Base-by-base conservation (phyloP, 2,329 filamentous ascomycete species). In the Aspergillus calidoustus region DNA sequence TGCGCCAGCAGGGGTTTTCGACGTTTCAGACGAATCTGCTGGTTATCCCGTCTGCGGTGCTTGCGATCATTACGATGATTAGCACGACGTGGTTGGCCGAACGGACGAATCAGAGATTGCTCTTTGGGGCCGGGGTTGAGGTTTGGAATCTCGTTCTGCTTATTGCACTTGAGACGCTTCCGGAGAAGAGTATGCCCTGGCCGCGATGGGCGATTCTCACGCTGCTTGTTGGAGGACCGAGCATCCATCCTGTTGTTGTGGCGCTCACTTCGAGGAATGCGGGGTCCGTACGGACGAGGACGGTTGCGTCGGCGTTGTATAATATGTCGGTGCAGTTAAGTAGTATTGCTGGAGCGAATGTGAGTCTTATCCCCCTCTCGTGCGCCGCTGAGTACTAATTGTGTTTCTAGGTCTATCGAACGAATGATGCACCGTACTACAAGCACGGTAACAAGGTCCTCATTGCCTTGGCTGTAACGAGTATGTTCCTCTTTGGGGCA, bases 21-120 rank as follows among this genome's bases (percentile, higher is more conserved):
- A 86, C 85, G 1, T 85, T 90, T 69, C 75, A 85, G 34, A 84
- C 83, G 30, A 90, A 89, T 66, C 77, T 91, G 62, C 80, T 90
- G 19, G 86, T 86, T 1, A 87, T 89, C 15, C 86, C 85, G 0
- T 81, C 84, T 0, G 83, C 83, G 11, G 79, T 79, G 0, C 71
- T 87, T 1, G 86, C 86, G 68, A 86, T 87, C 61, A 58, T 86
- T 49, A 85, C 84, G 50, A 82, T 88, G 74, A 69, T 87, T n/a
- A 69, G 76, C 1, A 79, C 84, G 59, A 84, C 86, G 0, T 85
- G 79, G 74, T 77, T 83, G 50, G 84, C 82, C 6, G 83, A 87
- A 59, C 79, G 81, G 60, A 83, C 86, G 64, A 82, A 85, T 61
- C 81, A 86, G 68, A 78, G 84, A 0, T 74, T 84, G 0, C 78